These are phyloP conservation scores for Lodderomyces metapsilosis DNA, from an alignment of 1,139 yeast genomes.

Conservation along the genomic window DNA sequence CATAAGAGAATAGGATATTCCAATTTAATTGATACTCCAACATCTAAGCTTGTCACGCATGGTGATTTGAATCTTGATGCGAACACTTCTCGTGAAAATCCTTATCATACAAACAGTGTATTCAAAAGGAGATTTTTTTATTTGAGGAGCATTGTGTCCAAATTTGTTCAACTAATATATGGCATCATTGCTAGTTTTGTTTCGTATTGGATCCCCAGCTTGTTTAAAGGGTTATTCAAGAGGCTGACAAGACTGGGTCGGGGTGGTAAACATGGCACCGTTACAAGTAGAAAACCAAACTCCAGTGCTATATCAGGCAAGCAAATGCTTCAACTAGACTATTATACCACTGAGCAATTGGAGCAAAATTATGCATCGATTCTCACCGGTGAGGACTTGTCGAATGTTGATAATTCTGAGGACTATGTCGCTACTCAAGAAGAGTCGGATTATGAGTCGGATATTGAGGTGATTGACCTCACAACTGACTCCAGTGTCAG, in stretches of 20 bases:
- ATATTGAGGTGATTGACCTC: slow-evolving; percentile 13
- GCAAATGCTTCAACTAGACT: slow-evolving; percentile 19
- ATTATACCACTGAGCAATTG: slow-evolving; percentile 24
- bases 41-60: slow-evolving; percentile 25
- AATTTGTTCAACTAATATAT: slow-evolving; percentile 25
- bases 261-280: too few relatives aligned
- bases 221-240: background rate
- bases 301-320: background rate
- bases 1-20: slow-evolving; percentile 27
- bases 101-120: slow-evolving; percentile 15
- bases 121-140: slow-evolving; percentile 22
- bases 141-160: slow-evolving; percentile 18
- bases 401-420: slow-evolving; percentile 48
- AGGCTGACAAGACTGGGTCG: background rate
- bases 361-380: slow-evolving; percentile 22
- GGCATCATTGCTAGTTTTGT: slow-evolving; percentile 19
- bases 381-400: slow-evolving; percentile 28
- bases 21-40: slow-evolving; percentile 32
- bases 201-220: slow-evolving; percentile 7
- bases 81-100: background rate
- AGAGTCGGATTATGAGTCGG: slow-evolving; percentile 18
- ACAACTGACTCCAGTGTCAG: background rate
- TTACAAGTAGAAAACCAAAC: background rate
- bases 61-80: slow-evolving; percentile 7
- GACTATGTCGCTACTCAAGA: slow-evolving; percentile 29